phyloP scores from a whole-genome alignment of 306 rosid species.

The Pyrus pyrifolia region DNA sequence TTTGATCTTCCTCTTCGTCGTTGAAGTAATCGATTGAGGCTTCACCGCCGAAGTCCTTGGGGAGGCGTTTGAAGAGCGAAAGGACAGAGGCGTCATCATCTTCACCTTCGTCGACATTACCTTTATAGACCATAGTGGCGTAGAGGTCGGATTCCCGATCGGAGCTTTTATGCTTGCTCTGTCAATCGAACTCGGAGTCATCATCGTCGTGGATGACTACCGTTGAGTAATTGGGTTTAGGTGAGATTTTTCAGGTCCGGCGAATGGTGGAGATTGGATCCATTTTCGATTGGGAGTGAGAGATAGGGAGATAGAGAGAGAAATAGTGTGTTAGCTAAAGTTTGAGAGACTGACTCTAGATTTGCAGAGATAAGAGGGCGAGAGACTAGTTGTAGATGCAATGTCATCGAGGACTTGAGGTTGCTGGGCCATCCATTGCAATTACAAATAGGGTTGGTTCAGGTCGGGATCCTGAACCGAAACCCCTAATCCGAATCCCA shows the following conservation, averaged over 20 bases:
- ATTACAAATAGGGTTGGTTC: too few relatives aligned
- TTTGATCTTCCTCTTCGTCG: too few relatives aligned
- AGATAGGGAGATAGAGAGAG: background rate
- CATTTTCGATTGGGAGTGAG: slow-evolving; percentile 24
- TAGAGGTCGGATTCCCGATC: slow-evolving; percentile 41
- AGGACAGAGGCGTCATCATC: slow-evolving; percentile 68
- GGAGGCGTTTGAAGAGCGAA: slow-evolving; percentile 77
- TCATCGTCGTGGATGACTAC: slow-evolving; percentile 57
- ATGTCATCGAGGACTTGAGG: too few relatives aligned
- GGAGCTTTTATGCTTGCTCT: slow-evolving; percentile 17
- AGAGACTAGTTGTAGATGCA: too few relatives aligned
- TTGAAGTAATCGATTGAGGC: too few relatives aligned
- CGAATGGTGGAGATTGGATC: slow-evolving; percentile 39
- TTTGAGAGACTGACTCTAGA: too few relatives aligned
- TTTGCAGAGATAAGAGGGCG: too few relatives aligned
- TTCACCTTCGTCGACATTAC: slow-evolving; percentile 36
- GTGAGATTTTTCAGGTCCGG: slow-evolving; percentile 37
- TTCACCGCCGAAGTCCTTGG: slow-evolving; percentile 37
- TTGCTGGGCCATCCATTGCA: too few relatives aligned
- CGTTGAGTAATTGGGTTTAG: slow-evolving; percentile 64
- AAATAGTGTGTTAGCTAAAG: background rate
- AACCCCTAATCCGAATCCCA: too few relatives aligned
- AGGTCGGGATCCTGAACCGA: too few relatives aligned
- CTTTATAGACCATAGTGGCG: slow-evolving; percentile 73
- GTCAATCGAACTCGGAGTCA: slow-evolving; percentile 21